Percentiles rank a stretch among this genome's conserved stretches.
Conservation (phyloP, 148 eudicot species). For the Persicaria tinctoria region DNA sequence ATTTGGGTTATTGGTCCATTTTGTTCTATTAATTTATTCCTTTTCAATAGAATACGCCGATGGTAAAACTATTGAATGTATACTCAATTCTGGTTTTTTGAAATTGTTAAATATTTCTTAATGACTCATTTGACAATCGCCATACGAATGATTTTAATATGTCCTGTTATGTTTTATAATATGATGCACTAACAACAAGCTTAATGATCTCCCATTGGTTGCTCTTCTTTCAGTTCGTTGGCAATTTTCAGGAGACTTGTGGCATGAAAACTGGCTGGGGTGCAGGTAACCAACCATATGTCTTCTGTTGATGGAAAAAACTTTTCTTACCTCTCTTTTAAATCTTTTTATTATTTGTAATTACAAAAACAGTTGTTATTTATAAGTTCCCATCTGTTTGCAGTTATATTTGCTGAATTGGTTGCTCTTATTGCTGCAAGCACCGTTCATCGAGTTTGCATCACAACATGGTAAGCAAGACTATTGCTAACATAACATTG, state of each 20-base stretch:
- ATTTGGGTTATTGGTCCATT: neutral
- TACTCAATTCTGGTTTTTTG: neutral
- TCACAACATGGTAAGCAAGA: conserved; percentile 73
- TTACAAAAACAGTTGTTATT: neutral
- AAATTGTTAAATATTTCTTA: too few species aligned
- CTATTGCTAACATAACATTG: neutral
- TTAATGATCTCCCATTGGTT: neutral
- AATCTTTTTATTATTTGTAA: neutral
- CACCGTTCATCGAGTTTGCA: conserved; percentile 80
- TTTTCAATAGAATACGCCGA: too few species aligned
- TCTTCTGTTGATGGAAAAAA: neutral
- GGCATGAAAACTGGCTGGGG: conserved; percentile 90
- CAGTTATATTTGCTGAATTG: conserved; percentile 69
- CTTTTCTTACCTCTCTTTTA: neutral
- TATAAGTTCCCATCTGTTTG: conserved; percentile 10
- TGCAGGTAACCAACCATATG: conserved; percentile 39
- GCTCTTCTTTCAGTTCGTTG: conserved; percentile 54
- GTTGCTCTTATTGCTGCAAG: conserved; percentile 79
- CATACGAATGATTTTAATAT: too few species aligned
- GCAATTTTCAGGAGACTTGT: conserved; percentile 69
- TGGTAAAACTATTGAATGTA: neutral
- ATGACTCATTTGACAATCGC: neutral
- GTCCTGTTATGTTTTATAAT: neutral
- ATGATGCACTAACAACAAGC: neutral
- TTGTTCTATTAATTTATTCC: too few species aligned